Base-by-base conservation (phyloP, 2,329 filamentous ascomycete species). In the Aspergillus aculeatus region DNA sequence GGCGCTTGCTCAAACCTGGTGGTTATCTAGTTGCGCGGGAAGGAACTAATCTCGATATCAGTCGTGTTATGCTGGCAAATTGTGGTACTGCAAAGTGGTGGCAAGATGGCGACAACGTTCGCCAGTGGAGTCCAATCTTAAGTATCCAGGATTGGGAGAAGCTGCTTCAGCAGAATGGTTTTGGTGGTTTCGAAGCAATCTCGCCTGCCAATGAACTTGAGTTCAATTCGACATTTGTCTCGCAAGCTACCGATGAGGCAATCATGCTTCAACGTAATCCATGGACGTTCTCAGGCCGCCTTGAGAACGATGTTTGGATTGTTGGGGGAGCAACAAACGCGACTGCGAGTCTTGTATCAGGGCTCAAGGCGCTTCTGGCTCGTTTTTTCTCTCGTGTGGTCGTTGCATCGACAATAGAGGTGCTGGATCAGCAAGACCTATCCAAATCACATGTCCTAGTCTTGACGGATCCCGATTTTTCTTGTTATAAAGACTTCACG, bases 1-100 rank as follows among this genome's bases (percentile, higher is more conserved):
- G 66, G 1, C 56, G 35, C 1, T 56, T 74, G 26, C 61, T 74
- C 3, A 64, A 63, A 44, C 77, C 81, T 0, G 80, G 78, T 0
- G 81, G 81, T 1, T 55, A 61, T 31, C 14, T 61, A 6, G 50
- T 55, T 21, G 44, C 23, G n/a, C 53, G 41, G 10, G 44, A 26
- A 14, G 19, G n/a, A 16, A 55, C 53, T 11, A 55, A 48, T 3
- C 47, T 47, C 6, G 9, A 35, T 23, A 38, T 48, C 6, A 55
- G n/a, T 11, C 53, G 41, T n/a, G 11, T 55, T 9, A 24, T 21
- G 21, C 26, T 55, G 41, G 24, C 26, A 24, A 16, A 47, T 21
- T 21, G 41, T 16, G 19, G 6, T 1, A 16, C 47, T 10, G 19
- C 48, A 10, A 55, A 24, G 5, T 48, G 53, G 53, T 48, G 53